phyloP scores from a whole-genome alignment of 2,329 filamentous ascomycete species.

The Exophiala lecanii-corni region DNA sequence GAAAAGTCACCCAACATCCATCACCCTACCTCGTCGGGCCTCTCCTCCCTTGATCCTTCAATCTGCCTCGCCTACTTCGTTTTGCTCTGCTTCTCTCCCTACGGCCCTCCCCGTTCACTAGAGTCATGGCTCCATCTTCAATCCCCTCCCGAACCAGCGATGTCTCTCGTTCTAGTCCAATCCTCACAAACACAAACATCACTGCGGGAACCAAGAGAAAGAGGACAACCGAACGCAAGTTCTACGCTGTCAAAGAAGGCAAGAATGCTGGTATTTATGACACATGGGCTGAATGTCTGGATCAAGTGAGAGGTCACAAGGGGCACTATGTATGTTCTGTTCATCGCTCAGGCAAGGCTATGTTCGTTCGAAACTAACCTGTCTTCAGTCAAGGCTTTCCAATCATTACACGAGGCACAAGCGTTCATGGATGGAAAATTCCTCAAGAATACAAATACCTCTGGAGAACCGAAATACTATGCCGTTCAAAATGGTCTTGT shows the following conservation, averaged over 20 bases:
- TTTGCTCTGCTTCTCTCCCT: slow-evolving; percentile 2
- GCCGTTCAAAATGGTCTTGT: slow-evolving; percentile 54
- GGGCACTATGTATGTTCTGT: slow-evolving; percentile 66
- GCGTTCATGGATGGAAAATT: slow-evolving; percentile 65
- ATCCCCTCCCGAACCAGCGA: slow-evolving; percentile 6
- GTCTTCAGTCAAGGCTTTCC: slow-evolving; percentile 71
- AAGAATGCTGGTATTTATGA: slow-evolving; percentile 59
- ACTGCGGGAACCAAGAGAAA: slow-evolving; percentile 48
- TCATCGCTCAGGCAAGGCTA: slow-evolving; percentile 1
- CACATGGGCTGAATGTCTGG: slow-evolving; percentile 58
- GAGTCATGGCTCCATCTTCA: slow-evolving; percentile 21
- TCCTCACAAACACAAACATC: slow-evolving; percentile 10
- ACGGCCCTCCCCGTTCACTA: slow-evolving; percentile 4
- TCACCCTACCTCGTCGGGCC: too few relatives aligned
- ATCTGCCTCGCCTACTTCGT: slow-evolving; percentile 20
- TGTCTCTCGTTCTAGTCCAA: slow-evolving; percentile 12
- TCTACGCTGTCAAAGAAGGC: slow-evolving; percentile 60
- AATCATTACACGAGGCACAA: slow-evolving; percentile 68
- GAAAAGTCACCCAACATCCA: too few relatives aligned
- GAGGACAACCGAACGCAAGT: slow-evolving; percentile 49
- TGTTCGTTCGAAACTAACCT: too few relatives aligned
- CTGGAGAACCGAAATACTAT: slow-evolving; percentile 48
- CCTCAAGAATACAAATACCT: slow-evolving; percentile 34
- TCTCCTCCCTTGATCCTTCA: too few relatives aligned
- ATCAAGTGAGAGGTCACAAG: slow-evolving; percentile 58